Conservation (phyloP, 148 eudicot species). For the Polygonum maritimum region DNA sequence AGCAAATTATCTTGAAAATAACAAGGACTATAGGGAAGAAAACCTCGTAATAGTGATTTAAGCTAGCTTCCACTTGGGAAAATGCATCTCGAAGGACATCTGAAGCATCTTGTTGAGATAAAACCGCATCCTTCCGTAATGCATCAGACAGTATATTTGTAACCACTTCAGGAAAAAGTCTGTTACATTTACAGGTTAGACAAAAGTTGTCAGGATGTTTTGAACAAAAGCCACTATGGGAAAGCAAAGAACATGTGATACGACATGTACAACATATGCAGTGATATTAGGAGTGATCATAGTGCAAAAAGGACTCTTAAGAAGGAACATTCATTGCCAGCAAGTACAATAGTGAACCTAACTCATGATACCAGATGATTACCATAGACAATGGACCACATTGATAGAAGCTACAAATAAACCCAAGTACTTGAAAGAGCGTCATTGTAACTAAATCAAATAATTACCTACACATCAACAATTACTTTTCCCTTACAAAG, state of each 20-base stretch:
- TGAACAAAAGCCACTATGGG: conserved; percentile 1
- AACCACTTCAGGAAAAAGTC: conserved; percentile 74
- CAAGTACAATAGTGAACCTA: neutral
- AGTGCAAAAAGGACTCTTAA: neutral
- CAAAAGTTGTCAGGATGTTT: conserved; percentile 6
- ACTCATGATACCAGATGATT: neutral
- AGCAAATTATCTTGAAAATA: neutral
- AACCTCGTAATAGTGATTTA: conserved; percentile 88
- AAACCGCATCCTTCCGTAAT: conserved; percentile 48
- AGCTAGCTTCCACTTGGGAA: conserved; percentile 59
- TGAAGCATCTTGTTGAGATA: conserved; percentile 66
- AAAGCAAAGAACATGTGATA: neutral
- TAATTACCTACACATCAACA: neutral
- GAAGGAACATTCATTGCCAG: neutral
- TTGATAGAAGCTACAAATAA: neutral
- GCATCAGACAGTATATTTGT: conserved; percentile 68
- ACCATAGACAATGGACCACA: neutral
- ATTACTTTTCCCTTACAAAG: neutral
- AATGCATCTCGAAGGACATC: conserved; percentile 91
- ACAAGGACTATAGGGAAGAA: neutral
- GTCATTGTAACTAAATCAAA: neutral
- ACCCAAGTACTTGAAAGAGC: neutral
- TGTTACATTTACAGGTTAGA: conserved; percentile 19
- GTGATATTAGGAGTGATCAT: neutral
- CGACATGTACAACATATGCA: neutral